Evolutionary conservation across 345 rosid species (phyloP), one percentile per base, ranked within the genome.

Genomic region (Limnanthes douglasii): DNA sequence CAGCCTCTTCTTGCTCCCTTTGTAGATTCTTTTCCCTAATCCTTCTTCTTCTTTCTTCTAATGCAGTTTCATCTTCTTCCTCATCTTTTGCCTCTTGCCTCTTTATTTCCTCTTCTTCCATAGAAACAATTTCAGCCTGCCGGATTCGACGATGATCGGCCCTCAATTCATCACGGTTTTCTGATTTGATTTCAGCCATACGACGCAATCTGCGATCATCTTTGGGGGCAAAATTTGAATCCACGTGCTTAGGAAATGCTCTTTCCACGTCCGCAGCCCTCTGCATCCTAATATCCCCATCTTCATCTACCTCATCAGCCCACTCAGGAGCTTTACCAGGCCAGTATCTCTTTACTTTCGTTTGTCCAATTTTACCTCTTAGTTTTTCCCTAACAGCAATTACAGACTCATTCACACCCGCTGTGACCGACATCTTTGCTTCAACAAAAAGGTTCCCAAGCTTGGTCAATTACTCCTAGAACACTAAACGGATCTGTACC

Each of bases 291-390:
- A 73, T 64, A 51, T 73, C 74, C 3, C 48, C 72, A 39, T 78
- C 90, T 51, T 78, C 80, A 13, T 71, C 77, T 0, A 45, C 60
- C 12, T 73, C 90, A 10, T 68, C 84, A 1, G 72, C 84, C 84
- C 84, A 70, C 25, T 78, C 77, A 0, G 90, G 90, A 3, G 75
- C 90, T 59, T 73, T 70, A 10, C 80, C 84, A 14, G 80, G 80
- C 80, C 84, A 78, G 29, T 78, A 78, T 53, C 90, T 53, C 50
- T 61, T 70, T n/a, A 78, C 90, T 52, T 59, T 78, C 0, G 80
- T 78, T 51, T 65, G 77, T 7, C 76, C 68, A 33, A 73, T 78
- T 39, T 68, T 75, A 27, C 90, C 84, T 38, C 72, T 61, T 3
- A 78, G 72, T 43, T 73, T 78, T n/a, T 71, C 90, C 35, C 90